phyloP scores from a whole-genome alignment of 345 rosid species.

The Rhodamnia rubescens region DNA sequence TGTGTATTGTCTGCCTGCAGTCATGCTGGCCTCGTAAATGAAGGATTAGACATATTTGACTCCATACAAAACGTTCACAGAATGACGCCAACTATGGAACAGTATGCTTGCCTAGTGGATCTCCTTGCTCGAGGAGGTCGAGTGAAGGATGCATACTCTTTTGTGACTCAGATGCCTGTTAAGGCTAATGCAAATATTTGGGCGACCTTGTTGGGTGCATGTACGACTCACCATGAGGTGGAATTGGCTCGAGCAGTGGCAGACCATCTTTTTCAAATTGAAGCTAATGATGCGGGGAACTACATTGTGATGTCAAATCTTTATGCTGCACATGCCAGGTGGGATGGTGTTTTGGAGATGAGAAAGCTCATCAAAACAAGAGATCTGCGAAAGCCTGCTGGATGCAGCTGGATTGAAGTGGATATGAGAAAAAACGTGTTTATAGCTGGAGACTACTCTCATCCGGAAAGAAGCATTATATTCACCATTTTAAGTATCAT shows the following conservation, averaged over 20 bases:
- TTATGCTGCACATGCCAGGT: conserved; percentile 72
- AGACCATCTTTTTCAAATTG: conserved; percentile 46
- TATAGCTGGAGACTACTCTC: conserved; percentile 65
- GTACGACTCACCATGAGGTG: conserved; percentile 48
- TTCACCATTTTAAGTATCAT: conserved; percentile 27
- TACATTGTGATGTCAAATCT: conserved; percentile 73
- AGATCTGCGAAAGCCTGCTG: conserved; percentile 70
- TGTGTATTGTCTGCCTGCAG: conserved; percentile 72
- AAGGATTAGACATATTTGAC: conserved; percentile 53
- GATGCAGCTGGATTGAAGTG: conserved; percentile 91
- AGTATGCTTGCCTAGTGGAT: conserved; percentile 69
- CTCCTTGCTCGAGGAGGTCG: conserved; percentile 81
- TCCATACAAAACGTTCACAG: conserved; percentile 37
- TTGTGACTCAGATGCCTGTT: conserved; percentile 45
- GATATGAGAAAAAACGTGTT: conserved; percentile 44
- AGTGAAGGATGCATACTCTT: conserved; percentile 58
- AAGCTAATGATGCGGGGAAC: conserved; percentile 47
- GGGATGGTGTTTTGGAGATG: conserved; percentile 67
- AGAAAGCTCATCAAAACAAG: conserved; percentile 60
- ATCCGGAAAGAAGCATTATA: conserved; percentile 39
- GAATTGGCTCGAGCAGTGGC: conserved; percentile 54
- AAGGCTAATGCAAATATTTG: conserved; percentile 61
- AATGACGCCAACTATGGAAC: conserved; percentile 61
- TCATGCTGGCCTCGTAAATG: conserved; percentile 67
- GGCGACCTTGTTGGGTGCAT: conserved; percentile 75